A percentile compares a stretch with the other conserved stretches of the same genome.
Evolutionary conservation across 768 basidiomycete species (phyloP).

Genomic region (Agrocybe chaxingu): DNA sequence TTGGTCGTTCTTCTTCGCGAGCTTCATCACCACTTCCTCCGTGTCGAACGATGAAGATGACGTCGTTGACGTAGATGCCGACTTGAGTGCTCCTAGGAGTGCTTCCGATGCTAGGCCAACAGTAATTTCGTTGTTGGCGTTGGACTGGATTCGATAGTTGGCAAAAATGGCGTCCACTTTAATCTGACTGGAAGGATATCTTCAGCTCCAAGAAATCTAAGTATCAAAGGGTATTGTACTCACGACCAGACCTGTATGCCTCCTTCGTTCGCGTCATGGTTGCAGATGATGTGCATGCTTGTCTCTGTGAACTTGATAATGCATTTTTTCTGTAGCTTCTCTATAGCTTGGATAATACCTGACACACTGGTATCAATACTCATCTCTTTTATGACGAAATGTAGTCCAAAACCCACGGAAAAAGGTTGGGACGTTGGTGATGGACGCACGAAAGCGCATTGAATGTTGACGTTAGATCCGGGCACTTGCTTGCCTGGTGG

Average conservation of each 20-base stretch:
- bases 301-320: conserved; percentile 75
- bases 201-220: neutral
- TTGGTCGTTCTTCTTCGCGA: conserved; percentile 82
- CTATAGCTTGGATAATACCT: conserved; percentile 81
- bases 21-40: conserved; percentile 74
- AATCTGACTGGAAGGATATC: conserved; percentile 42
- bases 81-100: conserved; percentile 70
- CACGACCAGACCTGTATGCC: conserved; percentile 84
- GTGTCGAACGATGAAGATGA: conserved; percentile 42
- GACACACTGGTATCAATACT: neutral
- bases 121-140: conserved; percentile 78
- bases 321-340: conserved; percentile 82
- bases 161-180: conserved; percentile 68
- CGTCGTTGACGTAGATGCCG: conserved; percentile 47
- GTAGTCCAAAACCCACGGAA: conserved; percentile 24
- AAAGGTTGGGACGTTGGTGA: conserved; percentile 28
- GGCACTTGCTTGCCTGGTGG: neutral
- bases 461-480: neutral
- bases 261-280: conserved; percentile 73
- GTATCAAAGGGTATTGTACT: conserved; percentile 3
- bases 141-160: conserved; percentile 84
- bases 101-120: conserved; percentile 72
- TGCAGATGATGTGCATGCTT: conserved; percentile 82
- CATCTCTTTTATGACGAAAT: neutral
- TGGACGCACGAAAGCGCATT: conserved; percentile 31